Evolutionary conservation across 2,329 filamentous ascomycete species (phyloP).

Genomic region (Verticillium albo-atrum): DNA sequence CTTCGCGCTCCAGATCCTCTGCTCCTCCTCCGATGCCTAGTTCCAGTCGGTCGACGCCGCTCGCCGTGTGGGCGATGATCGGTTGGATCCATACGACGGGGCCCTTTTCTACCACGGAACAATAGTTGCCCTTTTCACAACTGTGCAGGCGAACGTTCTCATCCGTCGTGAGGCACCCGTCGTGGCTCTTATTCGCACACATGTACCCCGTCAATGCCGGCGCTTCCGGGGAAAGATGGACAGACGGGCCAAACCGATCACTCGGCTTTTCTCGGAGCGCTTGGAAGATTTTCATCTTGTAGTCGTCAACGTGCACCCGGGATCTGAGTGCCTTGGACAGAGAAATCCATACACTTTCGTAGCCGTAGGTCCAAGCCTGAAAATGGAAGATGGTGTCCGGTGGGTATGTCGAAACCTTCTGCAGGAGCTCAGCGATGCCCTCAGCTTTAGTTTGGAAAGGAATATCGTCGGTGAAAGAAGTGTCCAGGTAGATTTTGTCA

Average conservation of each 20-base stretch:
- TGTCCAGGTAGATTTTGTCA: slow-evolving; percentile 86
- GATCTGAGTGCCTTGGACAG: slow-evolving; percentile 66
- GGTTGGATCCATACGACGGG: slow-evolving; percentile 73
- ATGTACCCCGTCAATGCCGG: slow-evolving; percentile 68
- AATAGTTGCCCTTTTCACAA: slow-evolving; percentile 71
- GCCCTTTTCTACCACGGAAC: slow-evolving; percentile 38
- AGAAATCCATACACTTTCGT: slow-evolving; percentile 88
- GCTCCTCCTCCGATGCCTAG: slow-evolving; percentile 74
- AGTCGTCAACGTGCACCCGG: slow-evolving; percentile 76
- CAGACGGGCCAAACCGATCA: slow-evolving; percentile 31
- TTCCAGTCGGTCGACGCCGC: slow-evolving; percentile 65
- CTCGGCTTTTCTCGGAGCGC: slow-evolving; percentile 49
- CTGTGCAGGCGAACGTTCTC: slow-evolving; percentile 69
- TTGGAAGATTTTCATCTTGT: slow-evolving; percentile 70
- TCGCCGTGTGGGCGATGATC: slow-evolving; percentile 60
- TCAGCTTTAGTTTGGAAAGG: slow-evolving; percentile 62
- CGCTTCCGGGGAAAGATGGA: slow-evolving; percentile 51
- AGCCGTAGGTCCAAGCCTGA: slow-evolving; percentile 83
- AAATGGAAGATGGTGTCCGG: slow-evolving; percentile 76
- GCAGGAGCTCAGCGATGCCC: slow-evolving; percentile 69
- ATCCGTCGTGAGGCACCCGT: slow-evolving; percentile 68
- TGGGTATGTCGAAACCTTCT: slow-evolving; percentile 65
- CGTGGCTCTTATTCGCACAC: slow-evolving; percentile 65
- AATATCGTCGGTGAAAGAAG: slow-evolving; percentile 58
- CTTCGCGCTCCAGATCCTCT: slow-evolving; percentile 65